A percentile compares a stretch with the other conserved stretches of the same genome.
Evolutionary conservation across 1,284 basidiomycete species (phyloP).

Genomic region (Abortiporus biennis): DNA sequence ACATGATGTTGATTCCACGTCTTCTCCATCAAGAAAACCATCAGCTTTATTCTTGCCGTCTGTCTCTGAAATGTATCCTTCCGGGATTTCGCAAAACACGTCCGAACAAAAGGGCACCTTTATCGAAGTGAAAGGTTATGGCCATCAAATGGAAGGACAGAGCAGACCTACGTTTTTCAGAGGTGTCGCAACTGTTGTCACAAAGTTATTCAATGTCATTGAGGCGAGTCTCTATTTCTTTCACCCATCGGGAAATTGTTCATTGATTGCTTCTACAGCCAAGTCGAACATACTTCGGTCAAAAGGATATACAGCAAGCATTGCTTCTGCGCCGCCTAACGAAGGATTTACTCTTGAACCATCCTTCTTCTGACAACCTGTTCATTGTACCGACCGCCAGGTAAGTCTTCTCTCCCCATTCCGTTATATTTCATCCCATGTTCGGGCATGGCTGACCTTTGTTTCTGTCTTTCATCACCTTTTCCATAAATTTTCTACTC

Average conservation of each 20-base stretch:
- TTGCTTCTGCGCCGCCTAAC: slow-evolving; percentile 82
- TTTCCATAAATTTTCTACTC: too few species aligned
- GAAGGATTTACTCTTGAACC: slow-evolving; percentile 74
- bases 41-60: slow-evolving; percentile 78
- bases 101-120: slow-evolving; percentile 81
- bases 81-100: slow-evolving; percentile 81
- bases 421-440: not conserved
- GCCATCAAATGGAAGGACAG: slow-evolving; percentile 82
- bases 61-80: slow-evolving; percentile 82
- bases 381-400: slow-evolving; percentile 85
- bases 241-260: not conserved
- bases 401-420: slow-evolving; percentile 14
- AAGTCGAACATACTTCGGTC: slow-evolving; percentile 91
- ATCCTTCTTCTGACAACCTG: slow-evolving; percentile 65
- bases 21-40: slow-evolving; percentile 31
- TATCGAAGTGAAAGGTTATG: slow-evolving; percentile 85
- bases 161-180: slow-evolving; percentile 90
- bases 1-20: slow-evolving; percentile 17
- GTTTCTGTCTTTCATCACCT: too few species aligned
- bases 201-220: slow-evolving; percentile 91
- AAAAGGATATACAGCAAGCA: slow-evolving; percentile 98
- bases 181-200: slow-evolving; percentile 93
- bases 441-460: too few species aligned
- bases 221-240: slow-evolving; percentile 42
- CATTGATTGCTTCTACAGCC: slow-evolving; percentile 45